Evolutionary conservation across 2,329 filamentous ascomycete genomes (phyloP), one percentile per base, ranked within the genome.

Genomic region (Colletotrichum chlorophyti): DNA sequence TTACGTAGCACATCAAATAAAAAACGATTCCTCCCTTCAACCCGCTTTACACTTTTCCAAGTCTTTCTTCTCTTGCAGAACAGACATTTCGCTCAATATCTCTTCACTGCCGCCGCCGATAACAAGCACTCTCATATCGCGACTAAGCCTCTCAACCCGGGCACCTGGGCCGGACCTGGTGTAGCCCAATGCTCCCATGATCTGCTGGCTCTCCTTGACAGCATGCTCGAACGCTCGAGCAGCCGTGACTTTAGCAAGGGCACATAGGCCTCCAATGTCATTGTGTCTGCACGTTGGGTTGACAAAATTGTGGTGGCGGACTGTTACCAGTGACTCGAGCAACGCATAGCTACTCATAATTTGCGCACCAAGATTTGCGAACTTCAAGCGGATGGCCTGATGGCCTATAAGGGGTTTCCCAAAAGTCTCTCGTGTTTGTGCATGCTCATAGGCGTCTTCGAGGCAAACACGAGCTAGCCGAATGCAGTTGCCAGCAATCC

Each of bases 341-440:
- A 84, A 87, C 0, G 84, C 82, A 70, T 83, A 85, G 46, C 84
- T 81, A 0, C 82, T 80, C 63, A 88, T 85, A 17, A 88, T 79
- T 63, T 82, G 77, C 10, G 82, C 74, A 1, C 82, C 84, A 50
- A 87, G 77, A 32, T 80, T 83, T 15, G 81, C 78, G 17, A 88
- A 76, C 68, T 88, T 88, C 15, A 79, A 74, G 17, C 81, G 77
- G 52, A 88, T 87, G 40, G 84, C 80, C 48, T 86, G 83, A 64
- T 83, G 83, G 11, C 79, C 68, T 53, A 87, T 81, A 5, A 88
- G 72, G 0, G 82, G 80, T 35, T 79, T 79, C 27, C 84, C 84
- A 64, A 88, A 87, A 0, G 85, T 86, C 53, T 84, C 74, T 4
- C 83, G 74, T 6, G 71, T 76, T 42, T 76, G 70, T 3, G 83